Percentiles rank a stretch among this genome's conserved stretches.
Conservation (phyloP, 2,329 filamentous ascomycete species). For the Claviceps sp. region DNA sequence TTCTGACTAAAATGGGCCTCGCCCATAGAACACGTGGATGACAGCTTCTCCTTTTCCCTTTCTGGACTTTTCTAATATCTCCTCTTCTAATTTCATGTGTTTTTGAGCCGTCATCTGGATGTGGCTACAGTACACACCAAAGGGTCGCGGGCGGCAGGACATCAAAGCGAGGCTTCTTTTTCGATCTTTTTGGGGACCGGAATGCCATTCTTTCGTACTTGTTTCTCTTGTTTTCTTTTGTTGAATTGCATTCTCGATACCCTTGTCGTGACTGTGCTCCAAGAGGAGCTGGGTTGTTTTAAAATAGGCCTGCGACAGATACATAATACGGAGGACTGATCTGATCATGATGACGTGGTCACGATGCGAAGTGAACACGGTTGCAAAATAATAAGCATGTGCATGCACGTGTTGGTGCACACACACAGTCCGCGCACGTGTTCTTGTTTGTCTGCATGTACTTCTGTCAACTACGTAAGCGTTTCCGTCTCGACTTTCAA, state of each 20-base stretch:
- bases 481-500: too few species aligned
- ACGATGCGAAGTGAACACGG: background rate
- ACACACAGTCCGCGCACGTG: background rate
- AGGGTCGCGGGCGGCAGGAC: background rate
- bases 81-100: background rate
- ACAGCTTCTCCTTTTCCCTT: background rate
- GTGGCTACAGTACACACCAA: background rate
- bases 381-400: background rate
- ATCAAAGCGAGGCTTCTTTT: background rate
- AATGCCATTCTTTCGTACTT: background rate
- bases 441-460: too few species aligned
- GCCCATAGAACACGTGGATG: too few species aligned
- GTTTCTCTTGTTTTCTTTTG: background rate
- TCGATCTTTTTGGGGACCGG: background rate
- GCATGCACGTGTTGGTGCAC: background rate
- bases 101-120: background rate
- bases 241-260: constrained; percentile 12
- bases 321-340: background rate
- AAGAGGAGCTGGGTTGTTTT: background rate
- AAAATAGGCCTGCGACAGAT: background rate
- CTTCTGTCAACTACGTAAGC: too few species aligned
- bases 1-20: background rate
- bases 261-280: constrained; percentile 9
- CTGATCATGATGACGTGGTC: background rate
- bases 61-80: background rate